These are phyloP conservation scores for Arthromyces matolae DNA, from an alignment of 768 basidiomycete genomes.

Conservation along the genomic window DNA sequence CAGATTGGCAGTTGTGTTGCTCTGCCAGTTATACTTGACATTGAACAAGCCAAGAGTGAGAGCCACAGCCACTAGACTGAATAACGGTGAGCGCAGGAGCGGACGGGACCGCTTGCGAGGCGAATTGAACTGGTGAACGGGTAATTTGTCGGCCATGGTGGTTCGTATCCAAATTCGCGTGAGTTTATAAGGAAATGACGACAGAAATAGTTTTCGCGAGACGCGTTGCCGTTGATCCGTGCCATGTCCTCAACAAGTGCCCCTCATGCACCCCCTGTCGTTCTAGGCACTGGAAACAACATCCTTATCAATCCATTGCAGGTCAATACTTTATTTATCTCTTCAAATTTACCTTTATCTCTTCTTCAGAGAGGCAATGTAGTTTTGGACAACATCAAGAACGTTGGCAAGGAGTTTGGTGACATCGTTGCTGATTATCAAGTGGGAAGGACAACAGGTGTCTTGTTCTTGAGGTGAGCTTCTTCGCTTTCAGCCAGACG, in stretches of 20 bases:
- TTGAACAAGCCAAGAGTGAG: conserved; percentile 24
- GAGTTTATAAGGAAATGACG: no score
- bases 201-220: no score
- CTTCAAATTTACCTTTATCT: conserved; percentile 1
- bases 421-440: conserved; percentile 95
- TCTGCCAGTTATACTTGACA: conserved; percentile 20
- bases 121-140: conserved; percentile 15
- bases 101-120: neutral
- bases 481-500: neutral
- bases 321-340: conserved; percentile 25
- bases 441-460: conserved; percentile 90
- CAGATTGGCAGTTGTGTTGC: conserved; percentile 16
- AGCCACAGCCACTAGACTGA: conserved; percentile 8
- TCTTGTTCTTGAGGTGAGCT: conserved; percentile 84
- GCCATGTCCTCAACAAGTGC: conserved; percentile 13
- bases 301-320: conserved; percentile 63
- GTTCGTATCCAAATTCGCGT: no score
- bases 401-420: conserved; percentile 90
- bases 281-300: conserved; percentile 60
- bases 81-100: conserved; percentile 1
- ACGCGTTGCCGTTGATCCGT: conserved; percentile 14
- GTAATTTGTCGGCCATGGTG: conserved; percentile 32
- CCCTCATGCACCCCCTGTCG: conserved; percentile 53
- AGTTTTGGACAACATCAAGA: conserved; percentile 79
- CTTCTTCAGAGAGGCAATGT: conserved; percentile 74